Evolutionary conservation across 495 filamentous ascomycete species (phyloP), one percentile per base, ranked within the genome.

Genomic region (Choiromyces venosus): DNA sequence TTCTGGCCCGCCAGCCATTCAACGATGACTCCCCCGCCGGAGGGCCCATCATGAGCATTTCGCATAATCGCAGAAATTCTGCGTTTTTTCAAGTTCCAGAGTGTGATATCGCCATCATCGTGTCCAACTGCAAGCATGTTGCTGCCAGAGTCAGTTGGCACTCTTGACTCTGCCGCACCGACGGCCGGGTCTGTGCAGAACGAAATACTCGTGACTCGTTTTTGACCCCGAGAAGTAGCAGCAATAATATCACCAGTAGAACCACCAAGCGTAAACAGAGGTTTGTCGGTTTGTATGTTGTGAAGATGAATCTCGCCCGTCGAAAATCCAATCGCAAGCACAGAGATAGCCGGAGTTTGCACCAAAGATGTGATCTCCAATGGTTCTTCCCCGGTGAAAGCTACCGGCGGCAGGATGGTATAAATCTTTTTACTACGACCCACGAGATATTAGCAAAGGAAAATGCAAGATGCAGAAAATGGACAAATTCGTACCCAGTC

Each of bases 11-110:
- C 84, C 29, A 99, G 84, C 79, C 98, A 99, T 79, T 98, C 92
- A 81, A 89, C 95, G 18, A 91, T 85, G 39, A 90, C 86, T 35
- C 88, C 90, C 10, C 86, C 87, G 9, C 86, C 84, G 10, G 87
- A 86, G 4, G 90, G 89, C 18, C 91, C 88, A 78, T 91, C 90
- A 81, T 99, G 95, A 6, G 94, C 95, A 33, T 90, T 89, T 67
- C 93, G 89, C 37, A 98, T 86, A 18, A 94, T 85, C 33, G 94
- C 94, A 80, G 88, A 90, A 69, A 95, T 87, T 71, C 91, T 88
- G 2, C 93, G 93, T 29, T 91, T 86, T 76, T 97, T 95, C 67
- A 99, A 86, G 82, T 98, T 94, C 96, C 96, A 99, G 73, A 99
- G 87, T 1, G 92, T 96, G 61, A 98, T 87, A 83, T 97, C 94